Conservation (phyloP, 164 flowering plant genomes). For the Stephania cephalantha region DNA sequence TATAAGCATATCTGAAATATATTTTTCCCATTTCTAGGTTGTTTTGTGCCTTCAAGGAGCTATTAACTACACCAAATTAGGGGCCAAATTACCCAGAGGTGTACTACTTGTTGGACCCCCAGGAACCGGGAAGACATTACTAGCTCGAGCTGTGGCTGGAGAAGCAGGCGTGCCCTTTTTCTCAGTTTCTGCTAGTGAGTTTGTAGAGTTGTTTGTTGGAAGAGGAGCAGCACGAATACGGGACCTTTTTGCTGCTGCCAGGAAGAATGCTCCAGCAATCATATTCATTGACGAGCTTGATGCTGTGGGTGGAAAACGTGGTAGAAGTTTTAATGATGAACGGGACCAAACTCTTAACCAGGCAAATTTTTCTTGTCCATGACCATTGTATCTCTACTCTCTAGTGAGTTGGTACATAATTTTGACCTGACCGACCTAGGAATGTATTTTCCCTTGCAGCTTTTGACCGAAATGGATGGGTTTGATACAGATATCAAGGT, state of each 20-base stretch:
- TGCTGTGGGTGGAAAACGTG: conserved; percentile 98
- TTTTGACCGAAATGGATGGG: conserved; percentile 99
- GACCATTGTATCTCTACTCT: conserved; percentile 5
- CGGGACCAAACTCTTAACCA: conserved; percentile 96
- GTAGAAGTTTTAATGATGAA: conserved; percentile 97
- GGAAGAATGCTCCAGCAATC: conserved; percentile 87
- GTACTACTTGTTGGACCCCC: conserved; percentile 94
- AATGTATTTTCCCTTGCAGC: conserved; percentile 30
- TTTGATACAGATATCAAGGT: conserved; percentile 88
- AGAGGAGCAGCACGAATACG: conserved; percentile 98
- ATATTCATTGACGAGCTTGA: conserved; percentile 97
- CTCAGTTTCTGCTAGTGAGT: conserved; percentile 94
- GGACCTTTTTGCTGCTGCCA: conserved; percentile 80
- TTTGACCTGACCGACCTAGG: neutral
- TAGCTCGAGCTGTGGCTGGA: conserved; percentile 98
- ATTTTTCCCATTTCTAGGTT: conserved; percentile 37
- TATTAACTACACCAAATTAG: conserved; percentile 68
- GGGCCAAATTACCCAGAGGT: conserved; percentile 94
- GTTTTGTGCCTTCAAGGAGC: conserved; percentile 87
- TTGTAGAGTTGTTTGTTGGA: conserved; percentile 97
- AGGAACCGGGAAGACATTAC: conserved; percentile 95
- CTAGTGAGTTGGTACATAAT: neutral
- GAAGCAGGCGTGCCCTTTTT: conserved; percentile 99
- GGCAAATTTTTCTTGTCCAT: conserved; percentile 29
- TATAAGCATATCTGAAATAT: neutral